Evolutionary conservation across 306 rosid genomes (phyloP), one percentile per base, ranked within the genome.

Genomic region (Delonix regia): DNA sequence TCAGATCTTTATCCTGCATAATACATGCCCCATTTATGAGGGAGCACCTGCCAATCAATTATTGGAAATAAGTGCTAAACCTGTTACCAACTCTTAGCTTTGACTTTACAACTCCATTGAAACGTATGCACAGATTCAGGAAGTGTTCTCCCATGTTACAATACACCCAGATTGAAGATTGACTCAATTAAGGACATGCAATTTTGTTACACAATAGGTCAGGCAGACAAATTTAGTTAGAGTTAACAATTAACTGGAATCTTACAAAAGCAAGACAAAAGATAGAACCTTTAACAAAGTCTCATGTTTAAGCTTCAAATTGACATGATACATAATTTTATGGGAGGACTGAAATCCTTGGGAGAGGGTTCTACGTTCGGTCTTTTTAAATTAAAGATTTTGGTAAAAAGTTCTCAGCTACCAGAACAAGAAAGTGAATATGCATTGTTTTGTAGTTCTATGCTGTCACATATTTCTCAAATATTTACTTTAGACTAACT

Each of bases 21-120:
- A 91, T 90, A 90, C 86, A 94, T 88, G 92, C 98, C 97, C 98
- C 97, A 85, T 80, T 83, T 71, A 87, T 71, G 88, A 89, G 88
- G 98, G 98, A 92, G 97, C 97, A 87, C 98, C 98, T 95, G 99
- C 98, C 92, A 95, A 95, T 95, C 98, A 95, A 89, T 92, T 89
- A 87, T 81, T 74, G 94, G 90, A 89, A 89, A 88, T 92, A 92
- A 92, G 95, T 87, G 94, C 90, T 85, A 91, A 94, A 94, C 87
- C 85, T 77, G 90, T 87, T 81, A 81, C 74, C 86, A 60, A 86
- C 76, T 77, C 85, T 83, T 76, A 83, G 69, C 65, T 81, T 73
- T 79, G 85, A 82, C 86, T 49, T 82, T 69, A 79, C 18, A 51
- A 80, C 73, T 74, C 73, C 81, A 73, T 51, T 47, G 76, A 74